Percentiles rank a stretch among this genome's conserved stretches.
These are phyloP conservation scores for Nothopassalora personata DNA, from an alignment of 2,329 filamentous ascomycete genomes.

Conservation along the genomic window DNA sequence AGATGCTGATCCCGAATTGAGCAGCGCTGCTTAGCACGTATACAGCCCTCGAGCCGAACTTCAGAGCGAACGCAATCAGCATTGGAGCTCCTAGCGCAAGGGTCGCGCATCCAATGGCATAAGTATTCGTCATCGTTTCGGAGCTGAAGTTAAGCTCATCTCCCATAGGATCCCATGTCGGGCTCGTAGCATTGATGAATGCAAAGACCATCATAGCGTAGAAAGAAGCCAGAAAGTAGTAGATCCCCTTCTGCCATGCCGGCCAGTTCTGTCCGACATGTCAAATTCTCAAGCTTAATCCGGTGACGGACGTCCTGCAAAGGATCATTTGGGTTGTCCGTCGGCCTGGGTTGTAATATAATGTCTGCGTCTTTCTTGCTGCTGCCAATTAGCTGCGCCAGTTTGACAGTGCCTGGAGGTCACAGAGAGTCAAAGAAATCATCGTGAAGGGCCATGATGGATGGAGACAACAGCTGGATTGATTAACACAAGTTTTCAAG, in stretches of 20 bases:
- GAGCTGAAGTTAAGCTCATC: slow-evolving; percentile 41
- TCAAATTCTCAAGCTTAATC: not conserved
- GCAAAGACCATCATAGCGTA: slow-evolving; percentile 42
- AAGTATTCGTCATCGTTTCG: slow-evolving; percentile 41
- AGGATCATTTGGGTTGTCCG: slow-evolving; percentile 36
- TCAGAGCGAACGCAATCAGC: slow-evolving; percentile 49
- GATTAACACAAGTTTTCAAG: no score
- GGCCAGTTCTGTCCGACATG: slow-evolving; percentile 39
- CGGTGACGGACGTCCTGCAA: slow-evolving; percentile 20
- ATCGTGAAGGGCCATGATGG: slow-evolving; percentile 8
- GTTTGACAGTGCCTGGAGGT: slow-evolving; percentile 26
- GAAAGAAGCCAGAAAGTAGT: slow-evolving; percentile 40
- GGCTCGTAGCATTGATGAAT: slow-evolving; percentile 38
- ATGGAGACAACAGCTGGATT: no score
- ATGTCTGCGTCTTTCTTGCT: slow-evolving; percentile 21
- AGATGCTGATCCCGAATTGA: slow-evolving; percentile 47
- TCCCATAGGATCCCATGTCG: slow-evolving; percentile 42
- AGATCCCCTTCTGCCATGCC: slow-evolving; percentile 37
- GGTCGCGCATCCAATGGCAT: slow-evolving; percentile 43
- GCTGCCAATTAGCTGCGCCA: slow-evolving; percentile 20
- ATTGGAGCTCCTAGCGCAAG: slow-evolving; percentile 46
- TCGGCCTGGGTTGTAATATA: slow-evolving; percentile 37
- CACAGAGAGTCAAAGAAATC: slow-evolving; percentile 24
- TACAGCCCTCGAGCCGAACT: slow-evolving; percentile 47
- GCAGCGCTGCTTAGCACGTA: slow-evolving; percentile 45